Percentiles rank a stretch among this genome's conserved stretches.
phyloP scores from a whole-genome alignment of 805 yeast species.

The Candida ficus region DNA sequence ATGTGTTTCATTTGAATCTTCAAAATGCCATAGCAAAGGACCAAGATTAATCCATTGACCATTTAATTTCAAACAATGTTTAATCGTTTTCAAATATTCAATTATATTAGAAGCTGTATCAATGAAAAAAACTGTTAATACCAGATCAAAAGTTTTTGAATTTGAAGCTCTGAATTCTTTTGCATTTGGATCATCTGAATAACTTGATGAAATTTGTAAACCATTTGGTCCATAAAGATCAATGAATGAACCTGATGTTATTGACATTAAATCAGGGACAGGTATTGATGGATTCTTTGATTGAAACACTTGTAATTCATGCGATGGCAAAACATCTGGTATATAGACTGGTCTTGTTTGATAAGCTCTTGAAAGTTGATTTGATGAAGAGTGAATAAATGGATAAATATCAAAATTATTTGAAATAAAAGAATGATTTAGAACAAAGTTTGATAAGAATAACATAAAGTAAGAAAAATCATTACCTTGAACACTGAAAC shows the following conservation, averaged over 20 bases:
- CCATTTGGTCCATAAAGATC: slow-evolving; percentile 56
- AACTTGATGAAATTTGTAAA: slow-evolving; percentile 13
- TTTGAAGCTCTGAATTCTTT: slow-evolving; percentile 37
- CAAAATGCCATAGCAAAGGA: slow-evolving; percentile 70
- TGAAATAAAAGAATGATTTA: slow-evolving; percentile 40
- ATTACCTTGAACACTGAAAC: slow-evolving; percentile 62
- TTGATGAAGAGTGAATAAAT: slow-evolving; percentile 46
- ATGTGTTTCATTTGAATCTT: slow-evolving; percentile 37
- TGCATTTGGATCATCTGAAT: slow-evolving; percentile 31
- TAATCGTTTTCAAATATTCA: slow-evolving; percentile 48
- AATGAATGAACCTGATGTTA: slow-evolving; percentile 68
- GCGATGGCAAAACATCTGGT: slow-evolving; percentile 47
- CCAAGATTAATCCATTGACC: slow-evolving; percentile 67
- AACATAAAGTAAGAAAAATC: slow-evolving; percentile 65
- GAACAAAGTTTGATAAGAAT: slow-evolving; percentile 45
- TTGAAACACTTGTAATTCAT: slow-evolving; percentile 29
- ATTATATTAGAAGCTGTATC: slow-evolving; percentile 59
- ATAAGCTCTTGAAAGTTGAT: slow-evolving; percentile 37
- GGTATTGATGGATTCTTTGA: slow-evolving; percentile 34
- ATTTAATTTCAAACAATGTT: slow-evolving; percentile 36
- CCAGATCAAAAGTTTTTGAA: slow-evolving; percentile 34
- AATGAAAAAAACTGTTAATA: slow-evolving; percentile 55
- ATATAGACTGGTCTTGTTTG: slow-evolving; percentile 47
- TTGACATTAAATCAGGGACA: slow-evolving; percentile 53
- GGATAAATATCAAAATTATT: slow-evolving; percentile 45